Conservation (phyloP, 1,284 basidiomycete genomes). For the Pseudozyma thailandica region DNA sequence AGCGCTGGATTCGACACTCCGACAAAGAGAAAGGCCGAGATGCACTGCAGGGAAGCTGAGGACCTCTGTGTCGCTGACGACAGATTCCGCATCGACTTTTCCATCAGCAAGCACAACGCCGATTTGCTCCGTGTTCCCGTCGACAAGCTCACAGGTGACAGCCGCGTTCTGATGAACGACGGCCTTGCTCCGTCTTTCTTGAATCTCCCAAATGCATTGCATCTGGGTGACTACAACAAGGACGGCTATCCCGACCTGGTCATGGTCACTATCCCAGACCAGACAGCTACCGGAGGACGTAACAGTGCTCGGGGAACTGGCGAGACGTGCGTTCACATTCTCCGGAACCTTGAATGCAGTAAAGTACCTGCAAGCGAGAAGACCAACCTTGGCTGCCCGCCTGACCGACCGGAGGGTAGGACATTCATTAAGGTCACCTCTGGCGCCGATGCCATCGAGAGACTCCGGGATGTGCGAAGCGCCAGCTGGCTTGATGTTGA, state of each 20-base stretch:
- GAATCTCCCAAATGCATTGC: slow-evolving; percentile 79
- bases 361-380: slow-evolving; percentile 65
- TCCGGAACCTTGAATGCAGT: slow-evolving; percentile 79
- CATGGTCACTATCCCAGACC: slow-evolving; percentile 74
- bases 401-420: slow-evolving; percentile 34
- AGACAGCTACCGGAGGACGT: slow-evolving; percentile 51
- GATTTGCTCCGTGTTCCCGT: slow-evolving; percentile 78
- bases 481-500: slow-evolving; percentile 90
- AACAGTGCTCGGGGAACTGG: slow-evolving; percentile 37
- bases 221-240: slow-evolving; percentile 88
- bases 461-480: slow-evolving; percentile 80
- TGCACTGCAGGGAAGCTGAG: slow-evolving; percentile 74
- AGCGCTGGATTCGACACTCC: not conserved
- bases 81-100: slow-evolving; percentile 81
- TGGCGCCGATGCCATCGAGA: slow-evolving; percentile 76
- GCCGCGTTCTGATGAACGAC: slow-evolving; percentile 77
- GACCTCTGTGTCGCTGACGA: slow-evolving; percentile 84
- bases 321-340: slow-evolving; percentile 75
- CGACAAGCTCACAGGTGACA: slow-evolving; percentile 71
- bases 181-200: slow-evolving; percentile 68
- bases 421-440: slow-evolving; percentile 70
- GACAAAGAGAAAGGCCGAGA: not conserved
- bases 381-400: slow-evolving; percentile 28
- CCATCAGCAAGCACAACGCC: slow-evolving; percentile 72
- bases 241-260: slow-evolving; percentile 92